phyloP scores from a whole-genome alignment of 2,329 filamentous ascomycete species.

The Madurella mycetomatis region DNA sequence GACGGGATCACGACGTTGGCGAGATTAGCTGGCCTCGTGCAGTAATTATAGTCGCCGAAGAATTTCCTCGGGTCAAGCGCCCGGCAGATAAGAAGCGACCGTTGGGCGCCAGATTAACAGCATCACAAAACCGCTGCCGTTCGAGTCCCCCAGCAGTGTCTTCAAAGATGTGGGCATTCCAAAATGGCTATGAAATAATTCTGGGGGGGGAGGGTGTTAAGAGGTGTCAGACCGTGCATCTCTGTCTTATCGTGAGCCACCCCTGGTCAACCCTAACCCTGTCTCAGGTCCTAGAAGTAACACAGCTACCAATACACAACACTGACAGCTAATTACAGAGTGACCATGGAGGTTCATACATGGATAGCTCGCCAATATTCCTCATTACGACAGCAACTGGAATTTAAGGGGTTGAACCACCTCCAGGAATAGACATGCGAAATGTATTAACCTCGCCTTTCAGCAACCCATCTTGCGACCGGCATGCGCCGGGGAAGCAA shows the following conservation, averaged over 20 bases:
- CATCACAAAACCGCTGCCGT: neutral
- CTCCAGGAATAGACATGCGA: neutral
- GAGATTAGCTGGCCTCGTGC: conserved; percentile 9
- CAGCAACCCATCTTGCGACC: conserved; percentile 12
- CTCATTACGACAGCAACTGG: neutral
- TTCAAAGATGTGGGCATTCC: too few relatives aligned
- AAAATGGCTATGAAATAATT: too few relatives aligned
- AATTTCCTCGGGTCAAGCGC: neutral
- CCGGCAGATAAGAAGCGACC: neutral
- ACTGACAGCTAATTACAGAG: too few relatives aligned
- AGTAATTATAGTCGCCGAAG: neutral
- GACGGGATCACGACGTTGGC: conserved; percentile 9
- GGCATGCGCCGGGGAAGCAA: conserved; percentile 26
- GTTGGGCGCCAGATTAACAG: neutral
- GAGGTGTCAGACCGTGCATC: too few relatives aligned
- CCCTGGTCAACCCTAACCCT: too few relatives aligned
- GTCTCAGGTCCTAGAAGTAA: too few relatives aligned
- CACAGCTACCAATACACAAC: too few relatives aligned
- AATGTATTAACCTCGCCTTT: conserved; percentile 18
- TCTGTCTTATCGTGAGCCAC: too few relatives aligned
- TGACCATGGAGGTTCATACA: too few relatives aligned
- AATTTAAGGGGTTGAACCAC: neutral
- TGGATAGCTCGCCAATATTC: neutral
- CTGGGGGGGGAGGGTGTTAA: too few relatives aligned
- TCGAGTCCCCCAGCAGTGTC: too few relatives aligned